Base-by-base conservation (phyloP, 352 stramenopile genomes). In the Phytophthora vignae region DNA sequence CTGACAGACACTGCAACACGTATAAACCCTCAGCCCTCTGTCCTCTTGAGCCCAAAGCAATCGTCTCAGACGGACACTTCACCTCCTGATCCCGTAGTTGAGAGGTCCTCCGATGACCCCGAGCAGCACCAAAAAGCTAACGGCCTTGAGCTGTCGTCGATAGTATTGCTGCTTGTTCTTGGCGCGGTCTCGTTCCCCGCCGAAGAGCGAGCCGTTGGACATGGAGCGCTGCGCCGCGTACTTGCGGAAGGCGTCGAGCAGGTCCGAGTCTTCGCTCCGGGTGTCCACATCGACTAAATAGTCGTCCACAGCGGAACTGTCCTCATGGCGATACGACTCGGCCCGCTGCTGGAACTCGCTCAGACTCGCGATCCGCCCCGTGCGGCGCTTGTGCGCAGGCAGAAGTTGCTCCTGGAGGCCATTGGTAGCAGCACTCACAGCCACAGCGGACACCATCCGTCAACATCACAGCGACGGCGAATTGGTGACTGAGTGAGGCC, bases 291-390 rank as follows among this genome's bases (percentile, higher is more conserved):
- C 68, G 25, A 78, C 61, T 15, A 70, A 22, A 27, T 71, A 70
- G 21, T 77, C 67, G 42, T 67, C 67, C 40, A 48, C 31, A 8
- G 27, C 27, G 10, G 33, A n/a, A 31, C 50, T 49, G 58, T 63
- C 60, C 52, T 77, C 68, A 17, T 79, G 68, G 22, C 81, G 55
- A 38, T 89, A 89, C 33, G 83, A 86, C 33, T 85, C 72, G 42
- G 82, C 85, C 17, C 85, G 85, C 68, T 91, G 83, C 70, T 91
- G 84, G 76, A 93, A 93, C 79, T 93, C 85, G 67, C 85, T 79
- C 25, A 93, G 77, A 73, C 84, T 91, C 52, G 78, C 70, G 55
- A 93, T 91, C 55, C 85, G 85, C 15, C 85, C 85, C 44, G 67
- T 74, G 52, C 85, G 85, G 49, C 83, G 85, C 76, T 89, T 85